A percentile compares a stretch with the other conserved stretches of the same genome.
phyloP scores from a whole-genome alignment of 2,329 filamentous ascomycete species.

The Scedosporium dehoogii region DNA sequence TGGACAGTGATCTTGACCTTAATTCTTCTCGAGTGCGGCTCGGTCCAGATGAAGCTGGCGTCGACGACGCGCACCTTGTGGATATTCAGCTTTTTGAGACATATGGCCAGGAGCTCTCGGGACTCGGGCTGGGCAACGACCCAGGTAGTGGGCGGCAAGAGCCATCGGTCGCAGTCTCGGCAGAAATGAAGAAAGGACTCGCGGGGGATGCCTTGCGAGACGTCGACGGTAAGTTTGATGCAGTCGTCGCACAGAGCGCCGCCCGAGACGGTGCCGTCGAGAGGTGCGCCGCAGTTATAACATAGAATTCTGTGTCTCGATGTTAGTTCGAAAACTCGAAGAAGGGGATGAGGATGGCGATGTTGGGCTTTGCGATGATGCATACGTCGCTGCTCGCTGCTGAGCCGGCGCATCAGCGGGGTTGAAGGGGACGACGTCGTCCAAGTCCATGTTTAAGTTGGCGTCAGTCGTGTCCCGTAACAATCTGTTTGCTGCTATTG shows the following conservation, averaged over 20 bases:
- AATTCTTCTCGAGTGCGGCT: conserved; percentile 85
- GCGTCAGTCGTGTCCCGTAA: neutral
- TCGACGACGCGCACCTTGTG: conserved; percentile 91
- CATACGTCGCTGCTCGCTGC: conserved; percentile 30
- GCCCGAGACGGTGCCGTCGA: conserved; percentile 78
- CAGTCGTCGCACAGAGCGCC: conserved; percentile 94
- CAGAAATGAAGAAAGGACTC: conserved; percentile 88
- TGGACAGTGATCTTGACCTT: conserved; percentile 96
- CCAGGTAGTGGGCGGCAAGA: conserved; percentile 80
- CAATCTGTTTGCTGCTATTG: neutral
- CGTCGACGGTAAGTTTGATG: conserved; percentile 87
- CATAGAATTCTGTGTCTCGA: conserved; percentile 65
- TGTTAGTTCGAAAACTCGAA: conserved; percentile 6
- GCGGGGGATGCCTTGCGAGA: conserved; percentile 81
- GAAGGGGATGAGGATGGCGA: neutral
- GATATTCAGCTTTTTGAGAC: conserved; percentile 76
- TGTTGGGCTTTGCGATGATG: conserved; percentile 7
- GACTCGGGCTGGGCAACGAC: conserved; percentile 77
- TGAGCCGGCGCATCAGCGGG: conserved; percentile 14
- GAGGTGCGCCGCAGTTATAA: conserved; percentile 92
- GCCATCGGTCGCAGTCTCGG: conserved; percentile 89
- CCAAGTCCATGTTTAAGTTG: conserved; percentile 31
- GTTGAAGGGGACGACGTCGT: conserved; percentile 30
- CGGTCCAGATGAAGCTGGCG: conserved; percentile 95
- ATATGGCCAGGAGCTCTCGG: conserved; percentile 83